Conservation (phyloP, 2,329 filamentous ascomycete genomes). For the Paecilomyces sp. region DNA sequence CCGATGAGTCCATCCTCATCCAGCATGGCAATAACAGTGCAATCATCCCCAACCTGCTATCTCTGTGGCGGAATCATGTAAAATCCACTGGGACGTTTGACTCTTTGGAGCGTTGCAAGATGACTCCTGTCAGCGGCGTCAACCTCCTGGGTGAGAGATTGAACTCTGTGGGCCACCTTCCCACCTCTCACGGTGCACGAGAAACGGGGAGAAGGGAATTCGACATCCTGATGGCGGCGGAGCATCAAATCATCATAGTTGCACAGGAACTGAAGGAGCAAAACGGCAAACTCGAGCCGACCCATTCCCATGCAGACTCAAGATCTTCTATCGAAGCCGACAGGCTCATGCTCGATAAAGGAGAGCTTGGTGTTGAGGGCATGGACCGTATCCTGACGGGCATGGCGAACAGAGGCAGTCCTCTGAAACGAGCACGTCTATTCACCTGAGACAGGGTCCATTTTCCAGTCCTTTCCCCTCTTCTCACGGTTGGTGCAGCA, state of each 20-base stretch:
- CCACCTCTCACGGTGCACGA: constrained; percentile 17
- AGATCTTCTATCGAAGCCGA: constrained; percentile 23
- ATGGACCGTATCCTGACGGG: constrained; percentile 40
- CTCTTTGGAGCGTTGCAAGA: constrained; percentile 30
- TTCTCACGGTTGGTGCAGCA: not conserved
- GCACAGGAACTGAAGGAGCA: constrained; percentile 16
- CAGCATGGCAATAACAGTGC: constrained; percentile 35
- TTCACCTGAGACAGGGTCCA: not conserved
- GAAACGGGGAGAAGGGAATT: constrained; percentile 17
- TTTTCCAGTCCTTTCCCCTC: not conserved
- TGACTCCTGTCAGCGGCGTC: constrained; percentile 31
- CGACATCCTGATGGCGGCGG: constrained; percentile 34
- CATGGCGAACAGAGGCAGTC: constrained; percentile 28
- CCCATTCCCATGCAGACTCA: constrained; percentile 3
- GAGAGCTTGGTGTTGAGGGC: constrained; percentile 40
- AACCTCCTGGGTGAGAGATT: constrained; percentile 34
- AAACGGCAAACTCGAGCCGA: constrained; percentile 12
- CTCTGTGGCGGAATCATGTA: constrained; percentile 36
- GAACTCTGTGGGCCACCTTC: constrained; percentile 31
- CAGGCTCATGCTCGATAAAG: constrained; percentile 33
- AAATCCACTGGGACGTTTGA: constrained; percentile 32
- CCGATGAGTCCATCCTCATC: constrained; percentile 38
- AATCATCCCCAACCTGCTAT: constrained; percentile 36
- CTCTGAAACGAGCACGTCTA: constrained; percentile 14
- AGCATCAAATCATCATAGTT: constrained; percentile 34